phyloP scores from a whole-genome alignment of 257 asterid genomes.

The Jacaranda copaia region DNA sequence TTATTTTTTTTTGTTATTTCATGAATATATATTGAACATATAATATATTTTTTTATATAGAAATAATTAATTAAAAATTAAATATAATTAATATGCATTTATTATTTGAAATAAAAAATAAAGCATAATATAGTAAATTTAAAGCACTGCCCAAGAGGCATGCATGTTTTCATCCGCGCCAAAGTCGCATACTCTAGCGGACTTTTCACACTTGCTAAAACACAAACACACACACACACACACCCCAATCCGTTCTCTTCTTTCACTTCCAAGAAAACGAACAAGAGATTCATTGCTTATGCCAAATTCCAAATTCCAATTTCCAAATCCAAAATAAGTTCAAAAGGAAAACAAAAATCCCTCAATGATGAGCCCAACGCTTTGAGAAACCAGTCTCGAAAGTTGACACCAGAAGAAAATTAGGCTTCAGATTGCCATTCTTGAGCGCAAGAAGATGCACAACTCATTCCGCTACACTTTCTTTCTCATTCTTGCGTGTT shows the following conservation, averaged over 20 bases:
- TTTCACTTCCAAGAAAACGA: slow-evolving; percentile 21
- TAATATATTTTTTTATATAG: no score
- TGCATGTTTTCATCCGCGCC: slow-evolving; percentile 53
- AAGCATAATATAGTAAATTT: no score
- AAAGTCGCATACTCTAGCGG: slow-evolving; percentile 51
- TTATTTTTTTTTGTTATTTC: no score
- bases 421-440: not conserved
- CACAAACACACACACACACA: slow-evolving; percentile 19
- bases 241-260: slow-evolving; percentile 16
- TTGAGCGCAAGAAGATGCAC: slow-evolving; percentile 41
- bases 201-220: slow-evolving; percentile 41
- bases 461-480: slow-evolving; percentile 28
- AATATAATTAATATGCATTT: no score
- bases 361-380: not conserved
- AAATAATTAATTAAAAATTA: no score
- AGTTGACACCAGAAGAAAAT: not conserved
- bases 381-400: not conserved
- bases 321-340: not conserved
- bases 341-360: not conserved
- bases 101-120: no score
- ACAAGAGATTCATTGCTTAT: slow-evolving; percentile 20
- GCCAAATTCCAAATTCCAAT: slow-evolving; percentile 18
- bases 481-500: slow-evolving; percentile 43
- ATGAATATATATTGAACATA: no score
- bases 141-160: not conserved